Evolutionary conservation across 2,329 filamentous ascomycete genomes (phyloP).

Genomic region (Aspergillus pseudotamarii): DNA sequence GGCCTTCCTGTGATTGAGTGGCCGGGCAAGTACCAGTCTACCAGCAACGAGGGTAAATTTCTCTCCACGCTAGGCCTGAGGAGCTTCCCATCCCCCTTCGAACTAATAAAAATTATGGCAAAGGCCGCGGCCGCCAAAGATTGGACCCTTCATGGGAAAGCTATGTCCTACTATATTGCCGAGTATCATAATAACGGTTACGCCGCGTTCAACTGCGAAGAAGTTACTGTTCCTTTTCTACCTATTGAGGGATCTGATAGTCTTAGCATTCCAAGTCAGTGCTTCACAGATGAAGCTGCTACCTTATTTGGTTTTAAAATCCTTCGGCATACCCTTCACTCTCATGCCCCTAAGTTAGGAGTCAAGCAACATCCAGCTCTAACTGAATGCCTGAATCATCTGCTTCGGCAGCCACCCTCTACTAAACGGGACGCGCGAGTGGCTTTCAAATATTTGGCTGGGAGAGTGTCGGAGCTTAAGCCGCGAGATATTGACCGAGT

Average conservation of each 20-base stretch:
- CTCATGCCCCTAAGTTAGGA: constrained; percentile 82
- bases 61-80: constrained; percentile 73
- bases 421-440: constrained; percentile 67
- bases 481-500: constrained; percentile 63
- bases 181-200: constrained; percentile 82
- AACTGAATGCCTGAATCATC: constrained; percentile 70
- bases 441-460: constrained; percentile 82
- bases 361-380: constrained; percentile 82
- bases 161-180: constrained; percentile 79
- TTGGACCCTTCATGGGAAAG: constrained; percentile 61
- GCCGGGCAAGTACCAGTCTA: constrained; percentile 71
- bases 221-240: constrained; percentile 63
- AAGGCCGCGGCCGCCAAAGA: constrained; percentile 58
- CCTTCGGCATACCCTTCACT: constrained; percentile 72
- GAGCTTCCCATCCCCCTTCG: constrained; percentile 68
- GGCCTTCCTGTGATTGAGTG: constrained; percentile 78
- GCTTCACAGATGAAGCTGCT: constrained; percentile 79
- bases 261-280: constrained; percentile 72
- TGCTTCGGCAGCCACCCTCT: constrained; percentile 72
- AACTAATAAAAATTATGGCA: constrained; percentile 78
- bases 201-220: constrained; percentile 61
- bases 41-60: constrained; percentile 73
- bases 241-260: constrained; percentile 68
- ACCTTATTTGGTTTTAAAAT: constrained; percentile 80
- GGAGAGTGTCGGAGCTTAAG: constrained; percentile 73